phyloP scores from a whole-genome alignment of 352 stramenopile genomes.

The Globisporangium heterothallicum region DNA sequence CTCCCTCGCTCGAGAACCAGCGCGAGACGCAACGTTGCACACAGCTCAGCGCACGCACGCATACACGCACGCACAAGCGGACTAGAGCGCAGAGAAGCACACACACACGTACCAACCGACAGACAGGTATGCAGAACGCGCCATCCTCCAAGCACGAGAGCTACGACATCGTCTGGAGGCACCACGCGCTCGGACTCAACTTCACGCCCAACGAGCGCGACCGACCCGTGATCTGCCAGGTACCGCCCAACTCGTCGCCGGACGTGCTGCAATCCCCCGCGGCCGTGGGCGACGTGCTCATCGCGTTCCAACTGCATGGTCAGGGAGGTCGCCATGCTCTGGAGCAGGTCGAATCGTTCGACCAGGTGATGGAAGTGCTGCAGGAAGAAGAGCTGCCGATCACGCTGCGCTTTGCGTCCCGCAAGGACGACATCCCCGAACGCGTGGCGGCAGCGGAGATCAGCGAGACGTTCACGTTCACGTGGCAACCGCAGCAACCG shows the following conservation, averaged over 20 bases:
- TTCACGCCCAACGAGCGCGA: conserved; percentile 73
- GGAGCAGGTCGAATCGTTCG: conserved; percentile 34
- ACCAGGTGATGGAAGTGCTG: conserved; percentile 49
- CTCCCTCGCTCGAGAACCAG: too few relatives aligned
- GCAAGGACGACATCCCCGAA: conserved; percentile 36
- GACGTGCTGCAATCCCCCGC: conserved; percentile 41
- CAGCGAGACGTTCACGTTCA: conserved; percentile 43
- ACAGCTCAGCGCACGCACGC: too few relatives aligned
- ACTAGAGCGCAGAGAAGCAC: too few relatives aligned
- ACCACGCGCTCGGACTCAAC: conserved; percentile 47
- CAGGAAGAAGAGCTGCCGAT: conserved; percentile 45
- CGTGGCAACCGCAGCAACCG: conserved; percentile 37
- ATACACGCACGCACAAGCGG: too few relatives aligned
- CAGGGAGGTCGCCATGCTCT: too few relatives aligned
- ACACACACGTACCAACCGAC: background rate
- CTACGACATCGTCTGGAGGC: conserved; percentile 63
- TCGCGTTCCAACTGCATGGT: conserved; percentile 45
- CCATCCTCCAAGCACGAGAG: conserved; percentile 3
- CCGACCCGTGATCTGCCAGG: conserved; percentile 65
- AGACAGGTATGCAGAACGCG: conserved; percentile 1
- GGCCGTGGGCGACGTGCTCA: conserved; percentile 58
- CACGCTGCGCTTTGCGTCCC: conserved; percentile 58
- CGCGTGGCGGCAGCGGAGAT: conserved; percentile 34
- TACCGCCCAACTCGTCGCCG: conserved; percentile 40
- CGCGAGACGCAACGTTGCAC: too few relatives aligned